Evolutionary conservation across 768 basidiomycete genomes (phyloP), one percentile per base, ranked within the genome.

Genomic region (Russula foetens): DNA sequence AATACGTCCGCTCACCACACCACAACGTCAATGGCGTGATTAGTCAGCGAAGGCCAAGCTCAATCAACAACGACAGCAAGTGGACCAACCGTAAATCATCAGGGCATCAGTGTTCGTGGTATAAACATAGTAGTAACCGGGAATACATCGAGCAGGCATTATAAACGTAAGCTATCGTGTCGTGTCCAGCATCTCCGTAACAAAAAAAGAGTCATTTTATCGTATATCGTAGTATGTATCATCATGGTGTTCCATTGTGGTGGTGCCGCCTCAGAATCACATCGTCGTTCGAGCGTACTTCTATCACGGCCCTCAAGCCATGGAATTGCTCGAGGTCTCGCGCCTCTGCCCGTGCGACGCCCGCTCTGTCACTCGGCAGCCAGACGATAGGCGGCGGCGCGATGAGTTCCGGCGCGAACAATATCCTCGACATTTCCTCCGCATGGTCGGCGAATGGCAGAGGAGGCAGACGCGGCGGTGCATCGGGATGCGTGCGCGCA

Each of bases 361-460:
- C 86, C 17, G 84, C 83, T 12, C 78, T 78, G 69, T 91, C 90
- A 70, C 88, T 85, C 1, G 88, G 88, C n/a, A 92, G 76, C 90
- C 90, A 92, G 53, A 93, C 88, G 60, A 87, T 83, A 1, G 89
- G 90, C 21, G 80, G 75, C 19, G 89, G 88, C 14, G 88, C 87
- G 63, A 89, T 79, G 43, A 92, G 77, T 70, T 90, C 90, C 1
- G 90, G 88, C 4, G 90, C 88, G 68, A 92, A 93, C 41, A 93
- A 74, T 57, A 92, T 83, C 17, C 84, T 84, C 7, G 82, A 80
- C 81, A 88, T 85, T 66, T 89, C 85, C 67, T 87, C 84, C 15
- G 86, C 84, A 64, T 89, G 87, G 70, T 89, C 87, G 1, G 81
- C 77, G 67, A 90, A 88, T 6, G 86, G 75, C 26, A 88, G 70